Base-by-base conservation (phyloP, 1,139 yeast genomes). In the Lodderomyces jiufengensis region DNA sequence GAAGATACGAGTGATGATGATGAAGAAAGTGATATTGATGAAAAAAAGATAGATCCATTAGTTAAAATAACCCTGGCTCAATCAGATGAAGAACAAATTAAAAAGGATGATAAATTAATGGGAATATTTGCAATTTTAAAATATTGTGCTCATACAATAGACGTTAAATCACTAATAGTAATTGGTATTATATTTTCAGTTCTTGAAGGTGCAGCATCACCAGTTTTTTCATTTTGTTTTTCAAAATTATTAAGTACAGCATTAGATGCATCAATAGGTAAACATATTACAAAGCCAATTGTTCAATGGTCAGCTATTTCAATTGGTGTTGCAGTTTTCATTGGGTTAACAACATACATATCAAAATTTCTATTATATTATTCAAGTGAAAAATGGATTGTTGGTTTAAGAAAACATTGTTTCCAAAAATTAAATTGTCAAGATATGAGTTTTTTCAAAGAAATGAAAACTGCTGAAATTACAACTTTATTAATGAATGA, bases 401-500 rank as follows among this genome's bases (percentile, higher is more conserved):
- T 63, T 36, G 49, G 59, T 5, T 47, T 86, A 20, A 71, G 96
- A 38, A 60, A 59, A n/a, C 41, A 46, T 9, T 65, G 78, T 0
- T 74, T 86, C 44, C 48, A 49, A 2, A 66, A 61, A 18, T 60
- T 88, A 2, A 57, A 78, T 5, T 56, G 61, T 3, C 85, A 80
- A 46, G 76, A 76, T 25, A 49, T 79, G 50, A 48, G 63, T 2
- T 86, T 83, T 78, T 81, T 78, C 46, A 59, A 61, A 24, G 41
- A 50, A 2, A 42, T 50, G 2, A 65, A 65, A 18, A 66, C 84
- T 0, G 71, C 84, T 11, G 81, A 79, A 44, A 51, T 85, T 2
- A 72, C 83, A 4, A 76, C 95, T 0, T 63, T 86, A 14, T 49
- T 88, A 3, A 67, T 88, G 73, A 87, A 85, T 52, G 96, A 90